Conservation (phyloP, 441 rosid genomes). For the Raphanus hybrid region DNA sequence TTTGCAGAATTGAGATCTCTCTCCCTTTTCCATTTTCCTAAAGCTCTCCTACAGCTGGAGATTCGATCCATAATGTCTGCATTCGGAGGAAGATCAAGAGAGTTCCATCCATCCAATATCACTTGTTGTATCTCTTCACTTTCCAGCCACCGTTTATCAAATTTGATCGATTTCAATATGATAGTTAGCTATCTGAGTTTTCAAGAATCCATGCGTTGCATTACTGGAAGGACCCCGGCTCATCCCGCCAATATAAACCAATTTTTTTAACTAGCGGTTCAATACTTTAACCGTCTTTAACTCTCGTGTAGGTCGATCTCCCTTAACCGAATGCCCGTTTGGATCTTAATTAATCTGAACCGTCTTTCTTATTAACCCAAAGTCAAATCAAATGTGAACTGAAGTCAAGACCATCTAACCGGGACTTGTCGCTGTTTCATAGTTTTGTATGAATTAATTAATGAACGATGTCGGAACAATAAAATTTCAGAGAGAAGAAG, state of each 20-base stretch:
- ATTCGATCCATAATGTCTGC: too few relatives aligned
- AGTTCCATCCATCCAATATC: too few relatives aligned
- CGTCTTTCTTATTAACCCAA: background rate
- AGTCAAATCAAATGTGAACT: background rate
- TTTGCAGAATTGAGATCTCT: too few relatives aligned
- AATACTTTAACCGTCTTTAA: background rate
- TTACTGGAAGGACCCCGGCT: too few relatives aligned
- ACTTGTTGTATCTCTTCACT: too few relatives aligned
- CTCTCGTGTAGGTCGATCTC: background rate
- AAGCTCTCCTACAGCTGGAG: too few relatives aligned
- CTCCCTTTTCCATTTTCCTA: too few relatives aligned
- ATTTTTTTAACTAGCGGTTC: background rate
- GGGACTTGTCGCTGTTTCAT: background rate
- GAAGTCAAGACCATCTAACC: constrained; percentile 14
- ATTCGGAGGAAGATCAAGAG: too few relatives aligned
- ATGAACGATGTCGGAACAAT: background rate
- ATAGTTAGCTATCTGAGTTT: too few relatives aligned
- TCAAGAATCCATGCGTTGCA: too few relatives aligned
- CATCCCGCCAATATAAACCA: background rate
- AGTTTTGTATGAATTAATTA: background rate
- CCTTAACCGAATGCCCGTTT: background rate
- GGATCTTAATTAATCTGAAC: background rate
- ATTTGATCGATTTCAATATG: too few relatives aligned
- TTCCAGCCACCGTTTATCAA: too few relatives aligned
- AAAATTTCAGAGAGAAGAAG: constrained; percentile 13